Conservation (phyloP, 148 eudicot species). For the Linanthus parryae region DNA sequence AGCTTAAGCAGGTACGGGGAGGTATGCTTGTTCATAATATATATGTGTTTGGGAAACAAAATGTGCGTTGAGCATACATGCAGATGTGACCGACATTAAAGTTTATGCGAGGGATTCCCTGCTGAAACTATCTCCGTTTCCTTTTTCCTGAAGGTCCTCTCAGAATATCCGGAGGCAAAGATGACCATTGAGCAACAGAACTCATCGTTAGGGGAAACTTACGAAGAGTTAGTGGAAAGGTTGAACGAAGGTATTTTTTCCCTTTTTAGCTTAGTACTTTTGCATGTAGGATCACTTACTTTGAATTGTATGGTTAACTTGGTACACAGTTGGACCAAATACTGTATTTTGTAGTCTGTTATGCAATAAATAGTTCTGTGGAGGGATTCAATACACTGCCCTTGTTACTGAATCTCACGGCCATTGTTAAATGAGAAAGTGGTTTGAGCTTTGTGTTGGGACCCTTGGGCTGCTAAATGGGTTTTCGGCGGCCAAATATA, state of each 20-base stretch:
- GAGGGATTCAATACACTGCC: too few species aligned
- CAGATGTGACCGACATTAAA: conserved; percentile 1
- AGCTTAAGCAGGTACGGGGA: conserved; percentile 45
- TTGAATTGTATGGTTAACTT: not conserved
- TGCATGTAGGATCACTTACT: not conserved
- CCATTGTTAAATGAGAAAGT: too few species aligned
- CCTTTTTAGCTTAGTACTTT: conserved; percentile 10
- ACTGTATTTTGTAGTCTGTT: too few species aligned
- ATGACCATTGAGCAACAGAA: conserved; percentile 46
- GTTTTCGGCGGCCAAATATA: too few species aligned
- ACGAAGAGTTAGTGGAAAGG: conserved; percentile 49
- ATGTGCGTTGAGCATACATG: conserved; percentile 6
- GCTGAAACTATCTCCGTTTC: not conserved
- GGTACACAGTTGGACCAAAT: not conserved
- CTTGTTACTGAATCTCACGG: too few species aligned
- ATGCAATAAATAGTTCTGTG: too few species aligned
- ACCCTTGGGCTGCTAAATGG: too few species aligned
- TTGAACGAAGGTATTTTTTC: conserved; percentile 70
- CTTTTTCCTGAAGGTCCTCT: conserved; percentile 50
- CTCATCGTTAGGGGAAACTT: conserved; percentile 57
- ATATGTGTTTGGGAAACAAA: not conserved
- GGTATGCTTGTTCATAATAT: conserved; percentile 20
- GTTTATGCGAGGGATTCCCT: conserved; percentile 6
- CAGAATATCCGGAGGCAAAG: conserved; percentile 65
- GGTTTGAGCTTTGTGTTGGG: too few species aligned